These are phyloP conservation scores for Annona cherimola DNA, from an alignment of 164 flowering plant species.

Conservation along the genomic window DNA sequence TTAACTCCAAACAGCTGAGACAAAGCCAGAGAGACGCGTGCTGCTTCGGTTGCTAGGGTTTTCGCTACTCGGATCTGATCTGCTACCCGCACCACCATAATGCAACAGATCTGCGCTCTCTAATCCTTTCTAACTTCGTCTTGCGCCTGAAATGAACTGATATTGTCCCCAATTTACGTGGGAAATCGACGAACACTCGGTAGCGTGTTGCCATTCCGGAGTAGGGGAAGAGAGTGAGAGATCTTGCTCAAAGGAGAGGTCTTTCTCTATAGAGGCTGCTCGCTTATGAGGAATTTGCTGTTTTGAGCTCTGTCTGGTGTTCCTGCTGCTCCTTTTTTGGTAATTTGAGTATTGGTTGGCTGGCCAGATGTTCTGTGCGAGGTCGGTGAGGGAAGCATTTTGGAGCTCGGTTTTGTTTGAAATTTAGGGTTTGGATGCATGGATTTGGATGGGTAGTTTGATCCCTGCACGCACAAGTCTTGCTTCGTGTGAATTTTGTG, in stretches of 20 bases:
- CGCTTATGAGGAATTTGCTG: not conserved
- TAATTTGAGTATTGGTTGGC: not conserved
- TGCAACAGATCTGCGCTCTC: conserved; percentile 31
- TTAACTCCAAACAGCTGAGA: not conserved
- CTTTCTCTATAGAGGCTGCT: not conserved
- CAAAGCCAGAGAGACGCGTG: conserved; percentile 13
- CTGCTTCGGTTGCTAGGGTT: conserved; percentile 16
- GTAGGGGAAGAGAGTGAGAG: not conserved
- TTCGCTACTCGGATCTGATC: conserved; percentile 4
- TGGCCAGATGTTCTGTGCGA: not conserved
- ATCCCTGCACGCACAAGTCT: not conserved
- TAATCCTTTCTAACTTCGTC: not conserved
- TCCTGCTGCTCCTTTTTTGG: not conserved
- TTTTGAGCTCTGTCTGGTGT: conserved; percentile 5
- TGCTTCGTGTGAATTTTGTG: not conserved
- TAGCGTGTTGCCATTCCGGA: not conserved
- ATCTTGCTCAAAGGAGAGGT: not conserved
- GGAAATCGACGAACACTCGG: not conserved
- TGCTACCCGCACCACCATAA: conserved; percentile 3
- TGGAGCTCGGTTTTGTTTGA: conserved; percentile 3
- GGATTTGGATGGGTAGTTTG: not conserved
- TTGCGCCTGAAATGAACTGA: not conserved
- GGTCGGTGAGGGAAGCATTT: conserved; percentile 6
- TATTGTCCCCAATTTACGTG: not conserved
- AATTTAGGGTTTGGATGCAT: conserved; percentile 10